Conservation (phyloP, 1,284 basidiomycete genomes). For the Coriolopsis trogii region DNA sequence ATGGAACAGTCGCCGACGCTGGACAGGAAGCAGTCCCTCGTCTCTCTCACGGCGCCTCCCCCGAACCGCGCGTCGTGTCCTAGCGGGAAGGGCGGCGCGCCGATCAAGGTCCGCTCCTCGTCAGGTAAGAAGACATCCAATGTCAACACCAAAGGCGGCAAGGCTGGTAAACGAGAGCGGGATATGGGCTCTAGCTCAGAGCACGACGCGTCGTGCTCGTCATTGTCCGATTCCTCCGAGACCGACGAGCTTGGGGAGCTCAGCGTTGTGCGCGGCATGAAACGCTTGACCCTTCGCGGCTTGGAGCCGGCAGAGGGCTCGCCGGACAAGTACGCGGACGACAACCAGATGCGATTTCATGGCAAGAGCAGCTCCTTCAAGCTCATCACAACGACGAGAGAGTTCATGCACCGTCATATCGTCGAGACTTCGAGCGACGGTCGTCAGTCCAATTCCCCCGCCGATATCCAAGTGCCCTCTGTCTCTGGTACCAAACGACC, state of each 20-base stretch:
- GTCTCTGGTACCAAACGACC: conserved; percentile 14
- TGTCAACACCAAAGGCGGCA: neutral
- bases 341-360: conserved; percentile 54
- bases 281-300: conserved; percentile 42
- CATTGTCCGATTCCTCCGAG: conserved; percentile 39
- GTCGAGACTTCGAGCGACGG: conserved; percentile 31
- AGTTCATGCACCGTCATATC: conserved; percentile 54
- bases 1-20: conserved; percentile 15
- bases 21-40: conserved; percentile 14
- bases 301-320: conserved; percentile 36
- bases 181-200: conserved; percentile 16
- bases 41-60: conserved; percentile 22
- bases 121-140: conserved; percentile 10
- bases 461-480: conserved; percentile 4
- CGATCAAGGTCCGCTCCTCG: conserved; percentile 2
- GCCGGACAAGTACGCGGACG: conserved; percentile 23
- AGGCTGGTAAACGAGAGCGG: conserved; percentile 8
- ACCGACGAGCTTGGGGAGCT: conserved; percentile 35
- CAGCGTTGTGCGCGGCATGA: conserved; percentile 36
- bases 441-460: conserved; percentile 15
- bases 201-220: conserved; percentile 20
- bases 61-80: conserved; percentile 16
- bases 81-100: conserved; percentile 2
- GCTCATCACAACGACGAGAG: conserved; percentile 54
- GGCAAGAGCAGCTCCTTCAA: conserved; percentile 63